Evolutionary conservation across 768 basidiomycete species (phyloP), one percentile per base, ranked within the genome.

Genomic region (Podaxis mareebaensis): DNA sequence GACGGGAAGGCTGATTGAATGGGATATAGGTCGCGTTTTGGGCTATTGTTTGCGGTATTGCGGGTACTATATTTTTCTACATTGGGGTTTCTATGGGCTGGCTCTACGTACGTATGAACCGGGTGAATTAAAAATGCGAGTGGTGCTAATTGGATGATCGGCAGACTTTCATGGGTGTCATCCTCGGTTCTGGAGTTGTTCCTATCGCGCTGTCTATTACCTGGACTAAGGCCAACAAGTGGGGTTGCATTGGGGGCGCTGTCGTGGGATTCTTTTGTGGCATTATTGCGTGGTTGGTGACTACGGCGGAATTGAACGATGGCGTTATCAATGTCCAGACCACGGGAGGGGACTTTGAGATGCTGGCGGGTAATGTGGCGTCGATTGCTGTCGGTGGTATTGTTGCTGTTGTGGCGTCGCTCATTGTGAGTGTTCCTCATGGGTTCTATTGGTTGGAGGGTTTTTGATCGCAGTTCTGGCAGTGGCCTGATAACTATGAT

Each of bases 31-130:
- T 93, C 36, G 84, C 78, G 0, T 72, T 84, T 28, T 93, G 90
- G 69, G 91, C 90, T 0, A 67, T 94, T 44, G 79, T 91, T 39
- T 94, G 93, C 83, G 93, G 87, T 22, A 68, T 94, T n/a, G 88
- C 90, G 0, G 93, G 93, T 0, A 73, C 91, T 33, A 89, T 93
- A 57, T 96, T 96, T 80, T 93, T 79, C 76, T 95, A 91, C 72
- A 93, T 95, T 66, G 94, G 94, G 6, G 88, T 96, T 28, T 92
- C 90, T 26, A 90, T 96, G 90, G 94, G 94, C 22, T 96, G 93
- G 92, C 87, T 96, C 60, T 95, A 95, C 67, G 90, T 92, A 67
- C 55, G 89, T 81, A 92, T n/a, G 12, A n/a, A 13, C 40, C 3
- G 13, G 13, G 7, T 15, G 12, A 13, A 17, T 15, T n/a, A 4